A percentile compares a stretch with the other conserved stretches of the same genome.
These are phyloP conservation scores for Sporothrix mexicana DNA, from an alignment of 2,329 filamentous ascomycete genomes.

Conservation along the genomic window DNA sequence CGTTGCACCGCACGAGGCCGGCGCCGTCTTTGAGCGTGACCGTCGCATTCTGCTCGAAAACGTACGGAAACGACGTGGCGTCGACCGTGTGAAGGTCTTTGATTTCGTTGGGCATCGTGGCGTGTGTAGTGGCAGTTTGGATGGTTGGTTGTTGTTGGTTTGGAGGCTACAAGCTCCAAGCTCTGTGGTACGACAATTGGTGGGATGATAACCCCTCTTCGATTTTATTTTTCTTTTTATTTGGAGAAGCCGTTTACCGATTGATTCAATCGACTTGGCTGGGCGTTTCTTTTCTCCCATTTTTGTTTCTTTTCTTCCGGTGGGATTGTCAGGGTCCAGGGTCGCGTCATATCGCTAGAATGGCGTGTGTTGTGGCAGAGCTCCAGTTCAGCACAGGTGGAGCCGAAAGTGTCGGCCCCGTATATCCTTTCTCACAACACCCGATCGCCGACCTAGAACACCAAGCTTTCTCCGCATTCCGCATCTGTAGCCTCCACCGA, in stretches of 20 bases:
- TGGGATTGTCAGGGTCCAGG: not conserved
- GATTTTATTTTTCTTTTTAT: too few relatives aligned
- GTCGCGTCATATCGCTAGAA: not conserved
- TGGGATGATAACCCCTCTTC: too few relatives aligned
- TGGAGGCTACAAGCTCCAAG: too few relatives aligned
- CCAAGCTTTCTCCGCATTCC: too few relatives aligned
- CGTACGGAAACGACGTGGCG: constrained; percentile 10
- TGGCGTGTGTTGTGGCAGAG: not conserved
- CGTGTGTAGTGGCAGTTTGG: too few relatives aligned
- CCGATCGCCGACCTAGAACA: not conserved
- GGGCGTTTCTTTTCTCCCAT: not conserved
- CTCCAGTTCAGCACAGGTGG: not conserved
- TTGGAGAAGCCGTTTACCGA: too few relatives aligned
- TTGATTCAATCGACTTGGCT: not conserved
- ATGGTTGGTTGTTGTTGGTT: too few relatives aligned
- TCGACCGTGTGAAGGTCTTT: constrained; percentile 15
- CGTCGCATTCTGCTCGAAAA: not conserved
- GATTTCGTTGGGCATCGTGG: constrained; percentile 8
- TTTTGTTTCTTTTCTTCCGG: not conserved
- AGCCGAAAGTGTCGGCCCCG: constrained; percentile 2
- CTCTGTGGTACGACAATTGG: too few relatives aligned
- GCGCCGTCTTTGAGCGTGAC: not conserved
- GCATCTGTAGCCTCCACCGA: too few relatives aligned
- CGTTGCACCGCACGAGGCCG: constrained; percentile 11
- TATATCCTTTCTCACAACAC: too few relatives aligned